Base-by-base conservation (phyloP, 495 filamentous ascomycete genomes). In the Penicillium maclennaniae region DNA sequence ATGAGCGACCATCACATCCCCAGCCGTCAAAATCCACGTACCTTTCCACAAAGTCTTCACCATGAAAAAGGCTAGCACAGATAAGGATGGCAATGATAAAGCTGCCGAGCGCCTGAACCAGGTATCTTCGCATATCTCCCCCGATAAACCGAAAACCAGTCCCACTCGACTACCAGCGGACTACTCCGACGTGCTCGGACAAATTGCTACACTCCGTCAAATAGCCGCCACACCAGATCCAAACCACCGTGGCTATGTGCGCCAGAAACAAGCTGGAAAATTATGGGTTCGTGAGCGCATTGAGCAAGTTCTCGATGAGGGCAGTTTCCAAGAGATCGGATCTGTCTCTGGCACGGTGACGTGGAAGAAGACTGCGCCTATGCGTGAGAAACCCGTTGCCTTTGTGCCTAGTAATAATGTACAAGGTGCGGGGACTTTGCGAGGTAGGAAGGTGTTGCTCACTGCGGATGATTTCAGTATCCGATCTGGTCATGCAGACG, bases 381-480 rank as follows among this genome's bases (percentile, higher is more conserved):
- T 66, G 59, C 66, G 73, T 53, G 81, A 84, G 62, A 77, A 74
- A 43, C 76, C 79, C 4, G 59, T 67, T 1, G 66, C 70, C 0
- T 82, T 77, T 47, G 60, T 77, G 4, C 79, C 79, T 0, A 79
- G 74, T 49, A 83, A 82, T 50, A 83, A 81, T 61, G 70, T 83
- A 8, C 79, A 83, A 59, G 71, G 69, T 1, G 59, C 66, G 16
- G 71, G 82, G 0, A 71, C 61, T 43, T 61, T 85, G 8, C 58
- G 70, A 15, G 80, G 80, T 1, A 68, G 83, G 15, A 76, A 76
- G 36, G 70, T 85, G 0, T 65, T 84, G 6, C 72, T 86, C 38
- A 84, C 82, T 1, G 81, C 81, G 7, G 83, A 85, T 55, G 83
- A 86, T 56, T 84, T 84, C 45, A 81, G 77, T n/a, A 78, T 86